Conservation (phyloP, 768 basidiomycete genomes). For the Leucocoprinus birnbaumii region DNA sequence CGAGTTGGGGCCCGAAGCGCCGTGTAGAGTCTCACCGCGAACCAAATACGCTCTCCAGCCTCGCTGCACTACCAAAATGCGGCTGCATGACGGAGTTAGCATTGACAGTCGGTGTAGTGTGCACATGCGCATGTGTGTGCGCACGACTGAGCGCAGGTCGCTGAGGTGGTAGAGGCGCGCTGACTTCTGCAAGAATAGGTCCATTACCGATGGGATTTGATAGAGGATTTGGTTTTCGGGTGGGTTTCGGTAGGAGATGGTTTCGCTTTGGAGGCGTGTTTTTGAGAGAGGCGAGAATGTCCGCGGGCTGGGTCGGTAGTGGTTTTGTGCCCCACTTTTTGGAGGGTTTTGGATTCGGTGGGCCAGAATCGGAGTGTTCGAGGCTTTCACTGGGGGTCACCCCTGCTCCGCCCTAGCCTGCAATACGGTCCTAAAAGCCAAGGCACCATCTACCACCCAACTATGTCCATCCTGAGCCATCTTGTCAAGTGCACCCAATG, state of each 20-base stretch:
- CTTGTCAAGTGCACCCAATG: too few relatives aligned
- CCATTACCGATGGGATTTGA: constrained; percentile 70
- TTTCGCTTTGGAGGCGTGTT: constrained; percentile 13
- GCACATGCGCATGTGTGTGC: background rate
- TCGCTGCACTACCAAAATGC: constrained; percentile 19
- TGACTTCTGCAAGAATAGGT: constrained; percentile 67
- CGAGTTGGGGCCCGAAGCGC: too few relatives aligned
- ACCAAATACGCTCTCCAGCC: too few relatives aligned
- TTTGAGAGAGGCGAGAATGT: constrained; percentile 26
- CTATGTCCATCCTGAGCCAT: too few relatives aligned
- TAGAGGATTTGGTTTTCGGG: constrained; percentile 40
- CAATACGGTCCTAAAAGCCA: too few relatives aligned
- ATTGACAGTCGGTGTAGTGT: background rate
- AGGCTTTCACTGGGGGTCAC: constrained; percentile 86
- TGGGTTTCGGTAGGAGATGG: constrained; percentile 55
- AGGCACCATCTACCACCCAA: too few relatives aligned
- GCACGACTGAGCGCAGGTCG: background rate
- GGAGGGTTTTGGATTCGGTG: constrained; percentile 64
- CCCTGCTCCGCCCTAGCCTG: too few relatives aligned
- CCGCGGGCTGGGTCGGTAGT: constrained; percentile 23
- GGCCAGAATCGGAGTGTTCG: constrained; percentile 92
- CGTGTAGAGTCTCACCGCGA: too few relatives aligned
- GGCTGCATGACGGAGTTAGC: constrained; percentile 29
- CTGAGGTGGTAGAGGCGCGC: constrained; percentile 43
- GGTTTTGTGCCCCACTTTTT: constrained; percentile 50